Conservation (phyloP, 345 rosid species). For the Cochlearia excelsa region DNA sequence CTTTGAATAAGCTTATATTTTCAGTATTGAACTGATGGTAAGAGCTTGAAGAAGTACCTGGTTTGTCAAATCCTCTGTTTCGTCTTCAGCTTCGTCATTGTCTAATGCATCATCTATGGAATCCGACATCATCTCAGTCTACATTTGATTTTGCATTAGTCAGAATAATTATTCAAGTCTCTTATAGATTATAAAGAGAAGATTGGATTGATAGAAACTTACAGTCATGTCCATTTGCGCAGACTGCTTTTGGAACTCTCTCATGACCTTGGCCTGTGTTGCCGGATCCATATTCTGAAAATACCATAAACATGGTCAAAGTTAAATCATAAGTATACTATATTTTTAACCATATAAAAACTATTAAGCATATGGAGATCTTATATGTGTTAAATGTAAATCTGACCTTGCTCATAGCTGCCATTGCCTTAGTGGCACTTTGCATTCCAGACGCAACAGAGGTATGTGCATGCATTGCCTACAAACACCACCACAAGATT, state of each 20-base stretch:
- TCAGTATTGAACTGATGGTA: neutral
- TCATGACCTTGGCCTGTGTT: slow-evolving; percentile 71
- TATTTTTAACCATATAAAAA: no score
- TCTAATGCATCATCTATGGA: slow-evolving; percentile 86
- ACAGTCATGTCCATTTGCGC: slow-evolving; percentile 98
- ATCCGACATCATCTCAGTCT: slow-evolving; percentile 96
- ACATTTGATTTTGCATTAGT: neutral
- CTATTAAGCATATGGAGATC: neutral
- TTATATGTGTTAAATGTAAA: neutral
- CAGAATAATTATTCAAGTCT: slow-evolving; percentile 16
- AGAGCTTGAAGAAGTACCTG: slow-evolving; percentile 45
- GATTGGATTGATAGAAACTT: slow-evolving; percentile 37
- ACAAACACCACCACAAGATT: slow-evolving; percentile 19
- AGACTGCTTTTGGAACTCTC: slow-evolving; percentile 90
- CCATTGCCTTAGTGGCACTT: slow-evolving; percentile 90
- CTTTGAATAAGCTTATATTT: neutral
- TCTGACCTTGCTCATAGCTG: slow-evolving; percentile 81
- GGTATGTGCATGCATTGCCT: slow-evolving; percentile 95
- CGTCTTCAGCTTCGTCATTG: slow-evolving; percentile 91
- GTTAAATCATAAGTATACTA: neutral
- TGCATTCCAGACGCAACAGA: slow-evolving; percentile 90
- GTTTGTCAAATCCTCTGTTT: slow-evolving; percentile 88
- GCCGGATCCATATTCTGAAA: slow-evolving; percentile 94
- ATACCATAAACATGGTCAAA: neutral
- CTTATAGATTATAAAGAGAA: slow-evolving; percentile 14